Percentiles rank a stretch among this genome's conserved stretches.
These are phyloP conservation scores for Vanderwaltozyma polyspora DNA, from an alignment of 805 yeast genomes.

Conservation along the genomic window DNA sequence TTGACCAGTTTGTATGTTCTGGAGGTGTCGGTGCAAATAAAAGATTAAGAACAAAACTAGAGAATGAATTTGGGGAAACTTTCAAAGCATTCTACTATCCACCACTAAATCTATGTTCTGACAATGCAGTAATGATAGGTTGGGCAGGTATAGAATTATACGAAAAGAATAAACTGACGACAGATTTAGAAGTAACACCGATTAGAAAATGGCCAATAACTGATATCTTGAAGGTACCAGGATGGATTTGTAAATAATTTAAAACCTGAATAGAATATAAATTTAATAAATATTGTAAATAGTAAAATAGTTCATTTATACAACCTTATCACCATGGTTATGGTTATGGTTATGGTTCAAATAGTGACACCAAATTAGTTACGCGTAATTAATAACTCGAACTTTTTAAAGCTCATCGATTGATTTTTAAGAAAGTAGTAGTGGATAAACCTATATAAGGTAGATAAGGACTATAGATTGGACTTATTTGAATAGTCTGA, in stretches of 20 bases:
- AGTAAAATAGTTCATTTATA: too few relatives aligned
- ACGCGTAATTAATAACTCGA: too few relatives aligned
- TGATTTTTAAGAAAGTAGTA: too few relatives aligned
- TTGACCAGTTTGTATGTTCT: constrained; percentile 59
- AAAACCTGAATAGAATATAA: neutral
- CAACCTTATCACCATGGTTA: neutral
- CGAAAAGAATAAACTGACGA: constrained; percentile 35
- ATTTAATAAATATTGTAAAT: too few relatives aligned
- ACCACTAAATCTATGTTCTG: constrained; percentile 66
- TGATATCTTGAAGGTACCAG: constrained; percentile 37
- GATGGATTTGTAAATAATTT: constrained; percentile 31
- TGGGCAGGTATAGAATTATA: constrained; percentile 89
- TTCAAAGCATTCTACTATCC: constrained; percentile 51
- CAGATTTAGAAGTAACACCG: constrained; percentile 50
- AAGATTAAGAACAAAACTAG: constrained; percentile 40
- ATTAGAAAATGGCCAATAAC: constrained; percentile 74
- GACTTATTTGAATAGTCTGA: too few relatives aligned
- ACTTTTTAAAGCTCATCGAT: too few relatives aligned
- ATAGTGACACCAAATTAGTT: too few relatives aligned
- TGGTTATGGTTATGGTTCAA: too few relatives aligned
- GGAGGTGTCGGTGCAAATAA: constrained; percentile 91
- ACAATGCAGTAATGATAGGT: constrained; percentile 94
- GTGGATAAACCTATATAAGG: too few relatives aligned
- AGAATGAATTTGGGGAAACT: constrained; percentile 24
- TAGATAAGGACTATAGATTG: too few relatives aligned